Evolutionary conservation across 345 rosid species (phyloP), one percentile per base, ranked within the genome.

Genomic region (Populus deltoides): DNA sequence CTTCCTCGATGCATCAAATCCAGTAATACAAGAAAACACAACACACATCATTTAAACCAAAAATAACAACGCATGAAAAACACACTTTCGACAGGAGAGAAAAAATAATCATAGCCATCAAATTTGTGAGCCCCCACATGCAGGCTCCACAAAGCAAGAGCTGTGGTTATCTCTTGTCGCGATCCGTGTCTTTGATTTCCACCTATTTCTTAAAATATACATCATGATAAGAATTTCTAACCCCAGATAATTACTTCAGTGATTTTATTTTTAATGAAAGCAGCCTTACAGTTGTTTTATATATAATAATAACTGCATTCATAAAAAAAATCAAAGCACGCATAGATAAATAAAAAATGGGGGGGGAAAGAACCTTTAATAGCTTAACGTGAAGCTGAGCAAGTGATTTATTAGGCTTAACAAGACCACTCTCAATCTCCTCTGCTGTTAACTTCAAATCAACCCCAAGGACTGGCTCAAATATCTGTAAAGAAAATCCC

Each of bases 361-460:
- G 13, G 13, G 13, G 45, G 67, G 45, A 66, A 31, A n/a, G 62
- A 68, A 93, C 98, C 98, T 93, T 88, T 68, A 94, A 78, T 20
- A 94, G 88, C 13, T 74, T 80, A 66, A 90, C 86, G 85, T 93
- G 98, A 75, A 93, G 95, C 84, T 80, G 88, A 78, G 91, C 89
- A 74, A 88, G 83, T 25, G 82, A 81, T 36, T 68, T 59, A 74
- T 87, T 83, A 16, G 92, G 90, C 72, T 80, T 80, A 38, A 93
- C 72, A 51, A 93, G 90, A 75, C 91, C 97, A 57, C 51, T 80
- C 86, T 94, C 98, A 24, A 94, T 85, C 59, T 90, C 94, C 67
- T 93, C 98, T 12, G 91, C 91, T 6, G 94, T 82, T 62, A 93
- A 36, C 87, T 88, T 93, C 84, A 90, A 51, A 74, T 86, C 88